A percentile compares a stretch with the other conserved stretches of the same genome.
Conservation (phyloP, 306 rosid genomes). For the Cucurbita pepo region DNA sequence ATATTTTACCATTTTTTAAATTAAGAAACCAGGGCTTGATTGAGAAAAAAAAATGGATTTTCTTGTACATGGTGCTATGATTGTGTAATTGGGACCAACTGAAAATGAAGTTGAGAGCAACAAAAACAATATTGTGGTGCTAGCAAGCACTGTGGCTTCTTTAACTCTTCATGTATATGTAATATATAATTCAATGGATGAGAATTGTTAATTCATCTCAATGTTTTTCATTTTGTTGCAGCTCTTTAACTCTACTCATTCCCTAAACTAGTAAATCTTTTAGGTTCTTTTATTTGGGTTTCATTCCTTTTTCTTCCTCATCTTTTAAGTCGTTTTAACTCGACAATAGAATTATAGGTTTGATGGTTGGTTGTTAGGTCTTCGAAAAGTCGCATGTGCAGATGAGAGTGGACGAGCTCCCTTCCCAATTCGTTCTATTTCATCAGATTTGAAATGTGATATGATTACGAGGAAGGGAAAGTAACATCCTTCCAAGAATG, state of each 20-base stretch:
- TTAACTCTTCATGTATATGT: constrained; percentile 3
- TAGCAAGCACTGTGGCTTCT: constrained; percentile 1
- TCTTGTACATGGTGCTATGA: constrained; percentile 9
- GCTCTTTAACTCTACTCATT: not conserved
- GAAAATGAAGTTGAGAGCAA: not conserved
- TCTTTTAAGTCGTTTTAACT: not conserved
- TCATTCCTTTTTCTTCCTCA: not conserved
- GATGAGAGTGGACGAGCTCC: too few species aligned
- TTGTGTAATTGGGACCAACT: not conserved
- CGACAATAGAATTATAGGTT: too few species aligned
- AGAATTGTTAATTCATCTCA: not conserved
- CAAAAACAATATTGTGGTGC: not conserved
- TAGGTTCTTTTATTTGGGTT: not conserved
- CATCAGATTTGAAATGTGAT: too few species aligned
- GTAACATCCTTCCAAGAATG: too few species aligned
- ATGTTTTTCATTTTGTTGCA: not conserved
- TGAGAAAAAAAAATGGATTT: not conserved
- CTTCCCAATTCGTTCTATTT: too few species aligned
- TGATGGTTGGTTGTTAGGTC: too few species aligned
- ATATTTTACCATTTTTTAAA: constrained; percentile 14
- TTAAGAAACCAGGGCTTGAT: constrained; percentile 11
- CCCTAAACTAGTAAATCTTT: not conserved
- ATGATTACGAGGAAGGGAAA: too few species aligned
- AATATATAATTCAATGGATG: not conserved
- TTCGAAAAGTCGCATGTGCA: too few species aligned